Conservation (phyloP, 2,329 filamentous ascomycete genomes). For the Myriosclerotinia curreyana region DNA sequence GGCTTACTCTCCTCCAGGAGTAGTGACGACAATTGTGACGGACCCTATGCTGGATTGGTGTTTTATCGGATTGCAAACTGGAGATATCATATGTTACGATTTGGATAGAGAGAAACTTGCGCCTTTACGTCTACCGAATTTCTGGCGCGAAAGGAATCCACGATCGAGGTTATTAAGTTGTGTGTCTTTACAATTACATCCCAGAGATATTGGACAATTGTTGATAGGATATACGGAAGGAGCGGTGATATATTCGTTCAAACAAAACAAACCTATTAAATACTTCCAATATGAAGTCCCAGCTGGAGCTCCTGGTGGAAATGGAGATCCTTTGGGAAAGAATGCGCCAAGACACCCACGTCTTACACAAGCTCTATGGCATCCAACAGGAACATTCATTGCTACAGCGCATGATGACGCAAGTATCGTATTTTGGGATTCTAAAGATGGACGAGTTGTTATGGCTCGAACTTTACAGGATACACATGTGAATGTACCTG, state of each 20-base stretch:
- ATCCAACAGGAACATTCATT: slow-evolving; percentile 65
- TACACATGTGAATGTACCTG: slow-evolving; percentile 68
- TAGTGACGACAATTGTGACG: slow-evolving; percentile 69
- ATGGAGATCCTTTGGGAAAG: slow-evolving; percentile 60
- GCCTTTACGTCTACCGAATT: slow-evolving; percentile 78
- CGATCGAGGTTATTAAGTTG: slow-evolving; percentile 62
- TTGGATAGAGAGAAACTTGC: slow-evolving; percentile 76
- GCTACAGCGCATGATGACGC: slow-evolving; percentile 55
- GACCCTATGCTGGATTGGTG: slow-evolving; percentile 94
- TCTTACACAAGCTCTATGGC: slow-evolving; percentile 84
- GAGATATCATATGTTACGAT: slow-evolving; percentile 90
- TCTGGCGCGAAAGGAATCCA: slow-evolving; percentile 75
- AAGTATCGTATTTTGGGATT: slow-evolving; percentile 91
- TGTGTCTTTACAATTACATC: slow-evolving; percentile 79
- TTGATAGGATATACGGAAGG: slow-evolving; percentile 89
- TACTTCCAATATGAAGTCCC: slow-evolving; percentile 84
- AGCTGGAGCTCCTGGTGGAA: slow-evolving; percentile 71
- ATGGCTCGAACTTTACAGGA: slow-evolving; percentile 79
- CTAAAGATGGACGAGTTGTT: slow-evolving; percentile 79
- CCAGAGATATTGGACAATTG: slow-evolving; percentile 86
- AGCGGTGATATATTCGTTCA: slow-evolving; percentile 89
- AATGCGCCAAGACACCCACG: slow-evolving; percentile 66
- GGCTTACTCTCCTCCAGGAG: slow-evolving; percentile 72
- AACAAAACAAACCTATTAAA: slow-evolving; percentile 74
- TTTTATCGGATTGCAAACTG: slow-evolving; percentile 76